Percentiles rank a stretch among this genome's conserved stretches.
These are phyloP conservation scores for Apophysomyces trapeziformis DNA, from an alignment of 371 early-diverging fungal species.

Conservation along the genomic window DNA sequence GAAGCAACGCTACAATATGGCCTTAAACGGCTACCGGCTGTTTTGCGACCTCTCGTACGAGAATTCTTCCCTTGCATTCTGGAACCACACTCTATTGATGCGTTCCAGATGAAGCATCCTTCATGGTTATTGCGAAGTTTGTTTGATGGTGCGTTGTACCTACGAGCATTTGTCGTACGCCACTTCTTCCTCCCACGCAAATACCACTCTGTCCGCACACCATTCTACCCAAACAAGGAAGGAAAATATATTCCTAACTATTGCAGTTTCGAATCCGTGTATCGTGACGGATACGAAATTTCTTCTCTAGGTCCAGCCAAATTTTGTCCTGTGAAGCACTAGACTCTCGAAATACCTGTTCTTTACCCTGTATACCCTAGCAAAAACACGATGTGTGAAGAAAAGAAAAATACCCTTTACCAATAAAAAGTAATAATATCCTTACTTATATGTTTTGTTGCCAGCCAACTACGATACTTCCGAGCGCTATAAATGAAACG, in stretches of 20 bases:
- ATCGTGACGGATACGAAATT: background rate
- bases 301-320: background rate
- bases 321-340: conserved; percentile 1
- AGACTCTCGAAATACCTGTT: too few species aligned
- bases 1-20: background rate
- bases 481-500: too few species aligned
- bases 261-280: background rate
- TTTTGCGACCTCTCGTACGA: background rate
- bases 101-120: background rate
- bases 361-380: too few species aligned
- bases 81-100: too few species aligned
- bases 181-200: background rate
- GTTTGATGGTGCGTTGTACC: background rate
- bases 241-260: background rate
- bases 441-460: too few species aligned
- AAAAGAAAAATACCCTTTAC: too few species aligned
- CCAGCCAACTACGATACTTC: too few species aligned
- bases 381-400: too few species aligned
- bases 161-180: background rate
- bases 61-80: background rate
- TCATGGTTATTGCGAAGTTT: background rate
- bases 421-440: too few species aligned
- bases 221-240: background rate
- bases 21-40: background rate
- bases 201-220: background rate